phyloP scores from a whole-genome alignment of 495 filamentous ascomycete species.

The Xeromyces bisporus region DNA sequence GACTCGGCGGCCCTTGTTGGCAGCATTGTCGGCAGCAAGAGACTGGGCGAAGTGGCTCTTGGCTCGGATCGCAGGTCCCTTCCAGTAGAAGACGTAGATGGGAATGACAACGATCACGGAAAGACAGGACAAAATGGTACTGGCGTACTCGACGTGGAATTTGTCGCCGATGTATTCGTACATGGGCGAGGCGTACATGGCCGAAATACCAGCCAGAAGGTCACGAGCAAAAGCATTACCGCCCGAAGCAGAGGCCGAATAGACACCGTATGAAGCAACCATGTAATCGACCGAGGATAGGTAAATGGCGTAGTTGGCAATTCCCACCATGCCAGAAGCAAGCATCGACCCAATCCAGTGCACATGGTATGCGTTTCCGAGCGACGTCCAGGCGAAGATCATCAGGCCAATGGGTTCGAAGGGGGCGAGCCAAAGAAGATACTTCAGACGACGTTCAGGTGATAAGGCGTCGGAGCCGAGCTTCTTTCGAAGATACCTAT shows the following conservation, averaged over 20 bases:
- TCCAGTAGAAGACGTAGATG: conserved; percentile 35
- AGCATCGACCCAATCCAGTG: conserved; percentile 49
- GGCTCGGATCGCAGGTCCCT: conserved; percentile 27
- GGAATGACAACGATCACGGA: conserved; percentile 27
- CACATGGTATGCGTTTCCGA: conserved; percentile 29
- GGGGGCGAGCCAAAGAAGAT: conserved; percentile 40
- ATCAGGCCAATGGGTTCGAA: conserved; percentile 48
- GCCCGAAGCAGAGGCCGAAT: conserved; percentile 58
- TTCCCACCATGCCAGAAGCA: conserved; percentile 39
- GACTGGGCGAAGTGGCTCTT: conserved; percentile 30
- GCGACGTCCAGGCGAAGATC: conserved; percentile 47
- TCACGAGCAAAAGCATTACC: conserved; percentile 39
- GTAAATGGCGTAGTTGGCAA: conserved; percentile 52
- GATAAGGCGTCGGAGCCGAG: conserved; percentile 13
- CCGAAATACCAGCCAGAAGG: conserved; percentile 27
- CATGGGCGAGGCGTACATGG: conserved; percentile 27
- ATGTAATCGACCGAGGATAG: conserved; percentile 70
- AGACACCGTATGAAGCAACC: conserved; percentile 58
- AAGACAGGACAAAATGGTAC: conserved; percentile 26
- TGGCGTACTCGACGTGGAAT: conserved; percentile 25
- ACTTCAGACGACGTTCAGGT: conserved; percentile 17
- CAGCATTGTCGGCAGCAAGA: conserved; percentile 11
- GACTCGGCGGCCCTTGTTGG: conserved; percentile 15
- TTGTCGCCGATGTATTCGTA: conserved; percentile 23
- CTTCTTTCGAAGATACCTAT: conserved; percentile 22